Evolutionary conservation across 169 alveolate genomes (phyloP).

Genomic region (Plasmodium yoelii): DNA sequence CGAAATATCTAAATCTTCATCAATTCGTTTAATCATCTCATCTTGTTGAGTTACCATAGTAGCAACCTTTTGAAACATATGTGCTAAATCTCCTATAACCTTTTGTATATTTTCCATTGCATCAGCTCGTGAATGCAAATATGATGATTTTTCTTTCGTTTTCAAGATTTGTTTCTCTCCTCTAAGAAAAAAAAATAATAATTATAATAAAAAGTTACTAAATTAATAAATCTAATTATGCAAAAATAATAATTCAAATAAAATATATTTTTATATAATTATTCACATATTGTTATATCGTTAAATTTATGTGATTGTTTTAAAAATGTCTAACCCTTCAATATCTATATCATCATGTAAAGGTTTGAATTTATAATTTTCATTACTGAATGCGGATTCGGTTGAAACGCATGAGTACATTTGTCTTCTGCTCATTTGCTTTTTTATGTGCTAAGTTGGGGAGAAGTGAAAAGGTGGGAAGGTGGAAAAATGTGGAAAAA

Average conservation of each 20-base stretch:
- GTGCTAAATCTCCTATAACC: constrained; percentile 85
- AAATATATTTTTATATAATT: too few relatives aligned
- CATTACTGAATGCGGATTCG: constrained; percentile 56
- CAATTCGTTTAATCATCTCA: constrained; percentile 85
- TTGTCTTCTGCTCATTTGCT: constrained; percentile 83
- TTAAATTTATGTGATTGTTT: too few relatives aligned
- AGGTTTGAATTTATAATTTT: constrained; percentile 52
- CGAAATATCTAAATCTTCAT: constrained; percentile 83
- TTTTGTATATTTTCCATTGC: constrained; percentile 86
- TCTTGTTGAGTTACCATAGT: constrained; percentile 86
- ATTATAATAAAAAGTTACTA: neutral
- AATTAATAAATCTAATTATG: neutral
- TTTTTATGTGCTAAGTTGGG: constrained; percentile 77
- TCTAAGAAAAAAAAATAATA: constrained; percentile 18
- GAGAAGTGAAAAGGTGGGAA: too few relatives aligned
- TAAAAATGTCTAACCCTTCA: constrained; percentile 13
- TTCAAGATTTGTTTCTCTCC: constrained; percentile 49
- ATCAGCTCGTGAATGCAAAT: constrained; percentile 76
- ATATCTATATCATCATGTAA: constrained; percentile 40
- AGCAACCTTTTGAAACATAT: constrained; percentile 85
- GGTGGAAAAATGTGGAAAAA: too few relatives aligned
- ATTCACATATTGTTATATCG: too few relatives aligned
- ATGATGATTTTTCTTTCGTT: constrained; percentile 16
- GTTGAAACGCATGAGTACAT: constrained; percentile 76
- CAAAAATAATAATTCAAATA: neutral